Base-by-base conservation (phyloP, 441 rosid species). In the Omphalea diandra region DNA sequence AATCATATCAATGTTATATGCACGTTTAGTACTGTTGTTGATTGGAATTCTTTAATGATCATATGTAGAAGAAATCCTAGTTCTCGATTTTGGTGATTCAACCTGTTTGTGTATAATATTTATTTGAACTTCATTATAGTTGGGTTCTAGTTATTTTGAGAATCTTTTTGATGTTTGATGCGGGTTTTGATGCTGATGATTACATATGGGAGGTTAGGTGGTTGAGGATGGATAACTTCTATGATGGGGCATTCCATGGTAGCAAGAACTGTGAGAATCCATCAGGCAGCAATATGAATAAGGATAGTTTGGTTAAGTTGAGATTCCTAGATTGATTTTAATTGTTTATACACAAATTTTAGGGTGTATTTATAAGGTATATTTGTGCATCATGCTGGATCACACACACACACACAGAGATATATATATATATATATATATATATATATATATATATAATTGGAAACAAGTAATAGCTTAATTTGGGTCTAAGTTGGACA, bases 151-250 rank as follows among this genome's bases (percentile, higher is more conserved):
- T 56, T 27, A 12, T 14, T 31, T 36, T 29, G 47, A 35, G 22
- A 33, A 18, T 2, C 38, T 61, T 22, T 12, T 35, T 61, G 0
- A 58, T 18, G 14, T 10, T 58, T 58, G 27, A 58, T 33, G 44
- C 9, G 44, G 26, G 10, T n/a, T n/a, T n/a, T n/a, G 63, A 58
- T 35, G 24, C 44, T 58, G 27, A 58, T 58, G 63, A 58, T 58
- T 44, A 33, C 7, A 26, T 58, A 35, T n/a, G 24, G 12, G 9
- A 27, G 14, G 27, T 12, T n/a, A n/a, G n/a, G n/a, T n/a, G n/a
- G n/a, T n/a, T 55, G 35, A 55, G 11, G n/a, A n/a, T n/a, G n/a
- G n/a, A n/a, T n/a, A n/a, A n/a, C n/a, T n/a, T n/a, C n/a, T n/a
- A n/a, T n/a, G n/a, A n/a, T n/a, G n/a, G 35, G 59, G n/a, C n/a